These are phyloP conservation scores for Coleophoma cylindrospora DNA, from an alignment of 2,329 filamentous ascomycete species.

Conservation along the genomic window DNA sequence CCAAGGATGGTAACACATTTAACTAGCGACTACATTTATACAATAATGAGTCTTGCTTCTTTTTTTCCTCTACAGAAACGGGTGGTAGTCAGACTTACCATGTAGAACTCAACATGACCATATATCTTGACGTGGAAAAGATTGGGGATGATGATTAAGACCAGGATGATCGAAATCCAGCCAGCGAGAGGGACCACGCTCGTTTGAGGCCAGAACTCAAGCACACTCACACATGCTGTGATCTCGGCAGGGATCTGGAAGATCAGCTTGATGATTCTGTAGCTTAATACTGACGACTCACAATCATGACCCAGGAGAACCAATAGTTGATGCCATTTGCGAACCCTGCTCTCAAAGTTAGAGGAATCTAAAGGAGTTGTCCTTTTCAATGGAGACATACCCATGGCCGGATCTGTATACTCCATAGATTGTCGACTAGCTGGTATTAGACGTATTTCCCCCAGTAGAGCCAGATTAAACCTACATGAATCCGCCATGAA, in stretches of 20 bases:
- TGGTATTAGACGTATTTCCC: background rate
- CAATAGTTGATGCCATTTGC: conserved; percentile 46
- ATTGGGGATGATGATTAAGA: conserved; percentile 29
- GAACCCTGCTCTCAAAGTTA: conserved; percentile 28
- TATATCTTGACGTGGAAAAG: background rate
- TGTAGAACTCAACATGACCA: conserved; percentile 35
- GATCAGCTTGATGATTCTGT: background rate
- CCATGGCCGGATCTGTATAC: conserved; percentile 50
- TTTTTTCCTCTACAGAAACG: no score
- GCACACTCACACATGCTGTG: conserved; percentile 45
- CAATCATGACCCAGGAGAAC: conserved; percentile 38
- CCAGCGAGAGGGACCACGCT: conserved; percentile 55
- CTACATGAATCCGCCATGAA: conserved; percentile 52
- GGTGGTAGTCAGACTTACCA: background rate
- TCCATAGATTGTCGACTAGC: conserved; percentile 44
- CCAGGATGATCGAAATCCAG: conserved; percentile 50
- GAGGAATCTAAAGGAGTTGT: background rate
- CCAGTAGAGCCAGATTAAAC: background rate
- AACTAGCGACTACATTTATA: background rate
- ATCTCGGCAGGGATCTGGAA: conserved; percentile 41
- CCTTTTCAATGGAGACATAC: background rate
- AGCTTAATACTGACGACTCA: background rate
- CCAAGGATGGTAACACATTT: background rate
- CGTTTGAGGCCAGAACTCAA: conserved; percentile 39
- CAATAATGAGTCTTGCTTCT: background rate